A percentile compares a stretch with the other conserved stretches of the same genome.
These are phyloP conservation scores for Thelonectria rubi DNA, from an alignment of 2,329 filamentous ascomycete genomes.

Conservation along the genomic window DNA sequence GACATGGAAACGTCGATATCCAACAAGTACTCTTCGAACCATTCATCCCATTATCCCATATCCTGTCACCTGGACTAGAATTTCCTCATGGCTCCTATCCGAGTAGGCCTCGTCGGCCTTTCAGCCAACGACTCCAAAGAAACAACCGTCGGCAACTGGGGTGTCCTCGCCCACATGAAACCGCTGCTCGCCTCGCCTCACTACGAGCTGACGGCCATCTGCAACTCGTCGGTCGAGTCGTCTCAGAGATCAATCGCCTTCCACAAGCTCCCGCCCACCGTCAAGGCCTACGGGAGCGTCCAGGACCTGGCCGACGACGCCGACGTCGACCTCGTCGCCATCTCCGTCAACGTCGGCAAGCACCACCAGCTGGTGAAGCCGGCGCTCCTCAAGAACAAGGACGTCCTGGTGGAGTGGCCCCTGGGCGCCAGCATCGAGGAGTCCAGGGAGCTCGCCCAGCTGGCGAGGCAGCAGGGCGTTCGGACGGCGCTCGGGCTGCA, in stretches of 20 bases:
- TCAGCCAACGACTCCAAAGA: background rate
- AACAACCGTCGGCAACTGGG: conserved; percentile 51
- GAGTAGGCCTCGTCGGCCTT: conserved; percentile 36
- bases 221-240: conserved; percentile 56
- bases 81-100: conserved; percentile 22
- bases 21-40: background rate
- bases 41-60: too few species aligned
- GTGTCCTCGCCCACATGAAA: conserved; percentile 61
- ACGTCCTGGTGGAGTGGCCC: conserved; percentile 26
- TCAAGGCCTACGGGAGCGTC: conserved; percentile 57
- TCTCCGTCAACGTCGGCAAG: conserved; percentile 58
- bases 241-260: conserved; percentile 53
- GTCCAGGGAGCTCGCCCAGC: conserved; percentile 51
- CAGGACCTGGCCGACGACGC: conserved; percentile 55
- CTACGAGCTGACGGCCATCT: conserved; percentile 59
- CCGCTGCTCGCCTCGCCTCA: conserved; percentile 50
- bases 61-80: too few species aligned
- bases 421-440: conserved; percentile 41
- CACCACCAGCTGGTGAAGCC: conserved; percentile 55
- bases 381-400: conserved; percentile 51
- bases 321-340: conserved; percentile 62
- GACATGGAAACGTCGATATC: too few species aligned
- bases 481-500: conserved; percentile 58
- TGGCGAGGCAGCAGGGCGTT: conserved; percentile 46
- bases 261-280: conserved; percentile 51